phyloP scores from a whole-genome alignment of 140 eudicot species.

The Cichorium intybus region DNA sequence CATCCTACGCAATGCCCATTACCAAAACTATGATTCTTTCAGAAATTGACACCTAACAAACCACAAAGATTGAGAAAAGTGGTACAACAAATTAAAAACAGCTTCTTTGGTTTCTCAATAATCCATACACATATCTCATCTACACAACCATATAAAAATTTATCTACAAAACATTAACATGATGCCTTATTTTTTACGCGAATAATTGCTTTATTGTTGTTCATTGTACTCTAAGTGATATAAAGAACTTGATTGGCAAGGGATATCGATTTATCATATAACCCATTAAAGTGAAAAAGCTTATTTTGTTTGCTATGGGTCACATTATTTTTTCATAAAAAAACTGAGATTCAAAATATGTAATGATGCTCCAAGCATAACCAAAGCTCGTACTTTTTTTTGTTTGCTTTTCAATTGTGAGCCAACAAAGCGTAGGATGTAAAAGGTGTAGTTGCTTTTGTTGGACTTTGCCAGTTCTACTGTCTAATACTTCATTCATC shows the following conservation, averaged over 20 bases:
- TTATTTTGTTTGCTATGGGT: neutral
- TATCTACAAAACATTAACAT: neutral
- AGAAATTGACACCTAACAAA: too few species aligned
- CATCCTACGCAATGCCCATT: too few species aligned
- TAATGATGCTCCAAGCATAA: neutral
- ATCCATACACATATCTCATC: neutral
- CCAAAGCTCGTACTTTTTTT: neutral
- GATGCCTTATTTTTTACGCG: neutral
- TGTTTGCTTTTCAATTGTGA: neutral
- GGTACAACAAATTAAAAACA: too few species aligned
- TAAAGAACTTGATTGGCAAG: neutral
- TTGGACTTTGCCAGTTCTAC: neutral
- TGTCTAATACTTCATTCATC: neutral
- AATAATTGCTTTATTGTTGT: neutral
- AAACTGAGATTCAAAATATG: neutral
- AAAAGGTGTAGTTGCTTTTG: neutral
- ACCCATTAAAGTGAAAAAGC: neutral
- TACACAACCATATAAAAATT: neutral
- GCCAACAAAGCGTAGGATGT: neutral
- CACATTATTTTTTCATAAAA: neutral
- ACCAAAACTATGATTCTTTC: too few species aligned
- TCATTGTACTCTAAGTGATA: neutral
- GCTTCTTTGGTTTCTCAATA: neutral
- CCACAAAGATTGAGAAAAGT: too few species aligned
- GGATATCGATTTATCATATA: neutral